Base-by-base conservation (phyloP, 257 asterid genomes). In the Solanum chilense region DNA sequence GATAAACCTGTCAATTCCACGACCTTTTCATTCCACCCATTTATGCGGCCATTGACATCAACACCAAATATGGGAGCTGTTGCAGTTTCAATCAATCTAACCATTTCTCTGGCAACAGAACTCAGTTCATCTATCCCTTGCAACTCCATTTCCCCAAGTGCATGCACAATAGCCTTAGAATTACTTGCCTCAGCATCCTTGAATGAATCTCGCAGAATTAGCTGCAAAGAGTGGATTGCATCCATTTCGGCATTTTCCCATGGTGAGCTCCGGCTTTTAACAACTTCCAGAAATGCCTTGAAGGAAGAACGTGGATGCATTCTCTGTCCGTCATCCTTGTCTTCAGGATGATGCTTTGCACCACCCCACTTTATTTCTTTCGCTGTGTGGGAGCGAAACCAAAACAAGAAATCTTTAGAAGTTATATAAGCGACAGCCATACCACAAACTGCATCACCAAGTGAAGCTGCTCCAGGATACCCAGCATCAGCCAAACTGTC, bases 271-370 rank as follows among this genome's bases (percentile, higher is more conserved):
- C 96, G 90, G 83, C 97, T 95, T 93, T 96, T 96, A 27, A 94
- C 98, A 74, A 96, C 98, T 89, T 96, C 99, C 23, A 96, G 89
- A 91, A 96, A 96, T 29, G 97, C 99, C 86, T 92, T 93, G 88
- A 96, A 96, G 3, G 99, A 96, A 49, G 98, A 96, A 21, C 99
- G 96, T 2, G 98, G 98, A 93, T 95, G 96, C 98, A 95, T 94
- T 91, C 93, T 93, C 89, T 91, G 93, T 47, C 95, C 94, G 31
- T 94, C 96, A 60, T 95, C 98, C 90, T 94, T 95, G 87, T 94
- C 98, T 82, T 89, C 92, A 5, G 98, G 98, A 81, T 93, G 95
- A 91, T 95, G 98, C 92, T 93, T 94, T 62, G 98, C 98, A 35
- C 98, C 98, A 90, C 97, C 98, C 98, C 98, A 95, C 85, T 95